phyloP scores from a whole-genome alignment of 495 filamentous ascomycete genomes.

The Cryomyces minteri region DNA sequence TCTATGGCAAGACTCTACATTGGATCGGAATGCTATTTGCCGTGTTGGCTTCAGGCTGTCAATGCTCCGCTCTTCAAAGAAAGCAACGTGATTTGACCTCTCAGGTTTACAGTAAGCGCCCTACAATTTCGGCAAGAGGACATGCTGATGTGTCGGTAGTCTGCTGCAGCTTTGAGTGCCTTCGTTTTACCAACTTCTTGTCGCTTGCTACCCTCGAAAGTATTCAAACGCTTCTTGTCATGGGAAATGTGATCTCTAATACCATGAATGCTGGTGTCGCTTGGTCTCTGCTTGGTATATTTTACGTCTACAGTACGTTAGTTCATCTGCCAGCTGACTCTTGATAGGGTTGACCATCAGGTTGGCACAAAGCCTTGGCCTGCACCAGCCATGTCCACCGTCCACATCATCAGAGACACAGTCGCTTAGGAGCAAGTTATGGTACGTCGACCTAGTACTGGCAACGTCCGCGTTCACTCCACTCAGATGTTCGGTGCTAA shows the following conservation, averaged over 20 bases:
- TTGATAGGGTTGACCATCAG: constrained; percentile 34
- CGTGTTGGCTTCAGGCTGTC: constrained; percentile 62
- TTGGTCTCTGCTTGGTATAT: constrained; percentile 35
- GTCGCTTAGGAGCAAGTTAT: constrained; percentile 9
- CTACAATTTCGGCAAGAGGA: background rate
- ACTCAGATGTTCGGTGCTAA: too few species aligned
- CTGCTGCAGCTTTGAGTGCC: constrained; percentile 44
- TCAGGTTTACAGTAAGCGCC: constrained; percentile 34
- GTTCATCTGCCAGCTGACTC: background rate
- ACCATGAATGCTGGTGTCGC: constrained; percentile 48
- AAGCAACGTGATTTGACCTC: constrained; percentile 39
- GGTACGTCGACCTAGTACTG: constrained; percentile 1
- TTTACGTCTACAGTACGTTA: background rate
- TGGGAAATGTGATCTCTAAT: constrained; percentile 42
- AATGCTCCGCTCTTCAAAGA: constrained; percentile 51
- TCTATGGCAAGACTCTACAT: constrained; percentile 41
- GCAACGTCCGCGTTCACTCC: too few species aligned
- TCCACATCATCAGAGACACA: constrained; percentile 16
- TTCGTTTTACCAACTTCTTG: constrained; percentile 42
- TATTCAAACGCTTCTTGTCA: constrained; percentile 37
- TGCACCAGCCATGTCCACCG: constrained; percentile 33
- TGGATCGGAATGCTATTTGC: constrained; percentile 59
- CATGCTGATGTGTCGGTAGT: constrained; percentile 17
- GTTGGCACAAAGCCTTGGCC: constrained; percentile 36
- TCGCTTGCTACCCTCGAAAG: constrained; percentile 38